Evolutionary conservation across 2,329 filamentous ascomycete species (phyloP).

Genomic region (Beauveria brongniartii): DNA sequence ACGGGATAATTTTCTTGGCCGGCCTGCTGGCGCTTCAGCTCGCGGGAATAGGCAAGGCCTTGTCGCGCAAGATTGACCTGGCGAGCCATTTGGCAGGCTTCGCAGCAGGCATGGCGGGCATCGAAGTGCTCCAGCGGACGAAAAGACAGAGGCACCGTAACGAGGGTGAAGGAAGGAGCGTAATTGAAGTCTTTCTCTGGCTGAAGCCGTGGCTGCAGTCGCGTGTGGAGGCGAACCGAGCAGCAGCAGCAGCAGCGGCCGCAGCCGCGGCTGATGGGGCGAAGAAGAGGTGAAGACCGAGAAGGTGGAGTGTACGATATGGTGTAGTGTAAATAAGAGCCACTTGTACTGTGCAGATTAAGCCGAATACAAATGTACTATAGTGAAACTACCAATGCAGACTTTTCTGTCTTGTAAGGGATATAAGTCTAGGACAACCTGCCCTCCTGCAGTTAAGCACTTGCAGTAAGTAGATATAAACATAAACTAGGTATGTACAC

Average conservation of each 20-base stretch:
- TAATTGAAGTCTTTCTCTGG: constrained; percentile 9
- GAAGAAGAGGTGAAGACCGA: neutral
- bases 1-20: constrained; percentile 47
- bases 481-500: no score
- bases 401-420: no score
- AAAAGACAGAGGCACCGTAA: constrained; percentile 1
- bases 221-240: neutral
- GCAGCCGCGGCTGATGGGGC: neutral
- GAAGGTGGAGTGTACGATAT: neutral
- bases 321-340: neutral
- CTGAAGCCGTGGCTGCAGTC: neutral
- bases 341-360: no score
- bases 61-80: constrained; percentile 37
- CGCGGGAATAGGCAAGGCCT: constrained; percentile 35
- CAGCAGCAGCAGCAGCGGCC: neutral
- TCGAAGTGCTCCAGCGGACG: constrained; percentile 24
- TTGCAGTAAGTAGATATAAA: no score
- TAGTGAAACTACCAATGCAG: no score
- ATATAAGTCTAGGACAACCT: no score
- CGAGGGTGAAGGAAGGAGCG: constrained; percentile 13
- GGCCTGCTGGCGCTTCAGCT: constrained; percentile 43
- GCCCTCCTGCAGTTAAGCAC: no score
- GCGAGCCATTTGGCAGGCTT: constrained; percentile 47
- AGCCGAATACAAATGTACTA: no score
- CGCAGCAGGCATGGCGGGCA: constrained; percentile 35